These are phyloP conservation scores for Wickerhamiella cacticola DNA, from an alignment of 805 yeast species.

Conservation along the genomic window DNA sequence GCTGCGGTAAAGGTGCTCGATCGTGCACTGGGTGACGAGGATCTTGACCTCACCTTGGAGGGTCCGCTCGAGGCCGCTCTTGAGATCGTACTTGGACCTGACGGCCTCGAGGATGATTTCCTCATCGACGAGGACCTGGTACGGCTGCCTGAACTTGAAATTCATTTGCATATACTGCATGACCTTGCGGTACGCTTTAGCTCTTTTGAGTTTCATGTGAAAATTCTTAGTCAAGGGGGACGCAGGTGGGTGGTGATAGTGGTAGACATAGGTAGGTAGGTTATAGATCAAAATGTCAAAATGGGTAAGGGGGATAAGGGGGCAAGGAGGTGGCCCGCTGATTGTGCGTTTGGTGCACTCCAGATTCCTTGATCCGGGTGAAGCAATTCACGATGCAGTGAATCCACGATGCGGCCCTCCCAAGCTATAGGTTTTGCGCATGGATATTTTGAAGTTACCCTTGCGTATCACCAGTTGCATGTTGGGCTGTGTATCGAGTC, in stretches of 20 bases:
- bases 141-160: slow-evolving; percentile 88
- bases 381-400: slow-evolving; percentile 21
- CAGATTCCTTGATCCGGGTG: slow-evolving; percentile 19
- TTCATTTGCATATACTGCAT: slow-evolving; percentile 74
- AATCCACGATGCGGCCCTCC: slow-evolving; percentile 33
- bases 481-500: slow-evolving; percentile 38
- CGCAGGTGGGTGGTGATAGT: background rate
- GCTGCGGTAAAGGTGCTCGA: slow-evolving; percentile 67
- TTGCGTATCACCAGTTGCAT: slow-evolving; percentile 31
- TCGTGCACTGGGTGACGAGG: slow-evolving; percentile 91
- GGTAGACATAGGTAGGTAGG: background rate
- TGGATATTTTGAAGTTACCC: slow-evolving; percentile 30
- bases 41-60: slow-evolving; percentile 77
- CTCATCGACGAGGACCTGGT: slow-evolving; percentile 79
- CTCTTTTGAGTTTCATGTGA: slow-evolving; percentile 87
- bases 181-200: slow-evolving; percentile 86
- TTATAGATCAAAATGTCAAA: background rate
- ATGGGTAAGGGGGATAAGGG: too few relatives aligned
- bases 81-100: slow-evolving; percentile 60
- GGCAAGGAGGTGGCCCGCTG: too few relatives aligned
- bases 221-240: background rate
- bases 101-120: slow-evolving; percentile 56
- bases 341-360: slow-evolving; percentile 14
- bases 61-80: slow-evolving; percentile 68
- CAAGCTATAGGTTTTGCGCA: slow-evolving; percentile 29